Evolutionary conservation across 2,329 filamentous ascomycete genomes (phyloP), one percentile per base, ranked within the genome.

Genomic region (Colletotrichum aenigma): DNA sequence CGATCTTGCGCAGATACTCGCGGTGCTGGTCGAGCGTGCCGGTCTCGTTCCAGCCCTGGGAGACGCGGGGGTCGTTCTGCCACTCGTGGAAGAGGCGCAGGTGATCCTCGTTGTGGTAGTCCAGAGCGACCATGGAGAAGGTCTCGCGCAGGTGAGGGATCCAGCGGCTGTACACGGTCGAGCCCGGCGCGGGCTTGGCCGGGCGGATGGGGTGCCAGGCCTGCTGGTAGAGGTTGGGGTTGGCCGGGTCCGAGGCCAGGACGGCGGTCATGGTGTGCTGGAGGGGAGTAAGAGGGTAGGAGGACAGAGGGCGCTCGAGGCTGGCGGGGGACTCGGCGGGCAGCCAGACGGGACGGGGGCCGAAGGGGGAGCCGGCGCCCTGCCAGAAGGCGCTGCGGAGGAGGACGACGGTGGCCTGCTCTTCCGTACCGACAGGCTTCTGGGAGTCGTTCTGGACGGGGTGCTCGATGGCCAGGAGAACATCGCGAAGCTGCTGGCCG

Each of bases 51-150:
- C 94, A 96, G 6, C 94, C 94, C 80, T 93, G 91, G 6, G 93
- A 93, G 36, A 96, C 94, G 66, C 94, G 93, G 68, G 94, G 94
- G 81, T 96, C 94, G 81, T 96, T 96, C 84, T 96, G 94, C 94
- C 94, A 96, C 72, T 88, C 88, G 84, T 96, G 92, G 87, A 96
- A 96, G 7, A 95, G 87, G 18, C 87, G 85, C 66, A 96, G 85
- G 83, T 96, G 94, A 79, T 91, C 88, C 2, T 86, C 81, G 80
- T 94, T 87, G 36, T 88, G 81, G 84, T 91, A 94, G 82, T 96
- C 93, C 2, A 96, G 88, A 13, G 91, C 92, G n/a, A 94, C 88
- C 87, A 96, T 94, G 76, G 93, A 94, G 83, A 96, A 96, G 78
- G 91, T 93, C 87, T 96, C 93, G 76, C 91, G 87, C 55, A 96